phyloP scores from a whole-genome alignment of 176 grass and related monocot genomes.

The Aegilops speltoides region DNA sequence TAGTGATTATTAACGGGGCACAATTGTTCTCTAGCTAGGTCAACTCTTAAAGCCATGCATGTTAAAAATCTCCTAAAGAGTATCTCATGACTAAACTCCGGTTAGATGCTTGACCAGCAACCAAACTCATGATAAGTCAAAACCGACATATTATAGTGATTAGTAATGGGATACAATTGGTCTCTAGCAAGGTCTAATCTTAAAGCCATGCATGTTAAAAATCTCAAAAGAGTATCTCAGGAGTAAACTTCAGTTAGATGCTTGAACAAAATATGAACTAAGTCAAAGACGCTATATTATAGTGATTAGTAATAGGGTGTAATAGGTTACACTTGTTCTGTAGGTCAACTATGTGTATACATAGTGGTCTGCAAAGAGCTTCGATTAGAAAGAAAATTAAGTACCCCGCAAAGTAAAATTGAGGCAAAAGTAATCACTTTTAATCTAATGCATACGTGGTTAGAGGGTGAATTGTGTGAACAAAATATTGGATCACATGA shows the following conservation, averaged over 20 bases:
- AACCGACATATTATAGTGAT: background rate
- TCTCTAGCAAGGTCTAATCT: background rate
- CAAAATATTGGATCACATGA: background rate
- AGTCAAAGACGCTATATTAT: background rate
- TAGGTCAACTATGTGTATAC: background rate
- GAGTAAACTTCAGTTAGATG: background rate
- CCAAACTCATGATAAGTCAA: background rate
- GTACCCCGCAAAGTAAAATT: background rate
- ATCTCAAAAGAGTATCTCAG: background rate
- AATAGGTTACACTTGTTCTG: background rate
- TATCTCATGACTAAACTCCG: background rate
- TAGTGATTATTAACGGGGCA: background rate
- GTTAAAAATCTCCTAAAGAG: too few relatives aligned
- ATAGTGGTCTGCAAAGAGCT: background rate
- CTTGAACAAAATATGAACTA: background rate
- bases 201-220: background rate
- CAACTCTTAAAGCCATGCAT: too few relatives aligned
- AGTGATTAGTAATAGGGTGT: background rate
- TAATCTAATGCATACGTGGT: background rate
- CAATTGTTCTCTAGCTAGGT: too few relatives aligned
- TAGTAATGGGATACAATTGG: background rate
- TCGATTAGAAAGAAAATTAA: background rate
- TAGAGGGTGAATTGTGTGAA: background rate
- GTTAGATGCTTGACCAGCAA: background rate
- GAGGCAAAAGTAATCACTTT: background rate